Evolutionary conservation across 2,329 filamentous ascomycete genomes (phyloP).

Genomic region (Hypoxylon sp.): DNA sequence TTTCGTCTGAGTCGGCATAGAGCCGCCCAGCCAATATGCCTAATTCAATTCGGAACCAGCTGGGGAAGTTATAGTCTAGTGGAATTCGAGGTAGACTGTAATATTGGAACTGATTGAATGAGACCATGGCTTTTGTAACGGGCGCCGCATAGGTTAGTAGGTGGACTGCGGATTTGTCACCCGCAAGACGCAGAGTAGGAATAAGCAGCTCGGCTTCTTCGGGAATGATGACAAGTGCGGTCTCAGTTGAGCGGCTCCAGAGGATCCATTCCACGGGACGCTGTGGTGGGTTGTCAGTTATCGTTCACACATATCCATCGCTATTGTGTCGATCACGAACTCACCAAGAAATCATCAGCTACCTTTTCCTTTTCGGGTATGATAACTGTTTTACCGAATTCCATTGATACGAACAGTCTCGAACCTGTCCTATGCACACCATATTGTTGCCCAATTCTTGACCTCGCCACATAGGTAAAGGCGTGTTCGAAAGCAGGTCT

Average conservation of each 20-base stretch:
- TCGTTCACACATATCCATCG: not conserved
- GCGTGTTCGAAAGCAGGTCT: conserved; percentile 59
- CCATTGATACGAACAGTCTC: conserved; percentile 59
- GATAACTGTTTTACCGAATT: conserved; percentile 65
- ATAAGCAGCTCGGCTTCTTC: conserved; percentile 74
- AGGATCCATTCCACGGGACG: conserved; percentile 74
- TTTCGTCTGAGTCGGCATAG: conserved; percentile 69
- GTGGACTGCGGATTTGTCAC: conserved; percentile 54
- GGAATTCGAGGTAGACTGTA: conserved; percentile 67
- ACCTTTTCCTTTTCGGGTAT: conserved; percentile 13
- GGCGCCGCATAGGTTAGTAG: conserved; percentile 73
- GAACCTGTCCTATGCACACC: conserved; percentile 47
- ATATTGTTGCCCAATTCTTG: conserved; percentile 55
- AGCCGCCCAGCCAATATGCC: conserved; percentile 74
- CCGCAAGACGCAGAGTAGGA: conserved; percentile 55
- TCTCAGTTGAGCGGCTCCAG: conserved; percentile 63
- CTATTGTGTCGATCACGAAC: conserved; percentile 15
- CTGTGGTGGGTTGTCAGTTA: conserved; percentile 43
- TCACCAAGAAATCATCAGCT: conserved; percentile 56
- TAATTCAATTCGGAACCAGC: conserved; percentile 70
- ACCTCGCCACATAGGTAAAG: conserved; percentile 60
- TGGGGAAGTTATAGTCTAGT: conserved; percentile 58
- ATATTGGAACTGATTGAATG: conserved; percentile 69
- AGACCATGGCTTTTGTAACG: conserved; percentile 71
- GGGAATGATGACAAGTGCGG: conserved; percentile 71